Evolutionary conservation across 2,329 filamentous ascomycete genomes (phyloP).

Genomic region (Penicillium sp.): DNA sequence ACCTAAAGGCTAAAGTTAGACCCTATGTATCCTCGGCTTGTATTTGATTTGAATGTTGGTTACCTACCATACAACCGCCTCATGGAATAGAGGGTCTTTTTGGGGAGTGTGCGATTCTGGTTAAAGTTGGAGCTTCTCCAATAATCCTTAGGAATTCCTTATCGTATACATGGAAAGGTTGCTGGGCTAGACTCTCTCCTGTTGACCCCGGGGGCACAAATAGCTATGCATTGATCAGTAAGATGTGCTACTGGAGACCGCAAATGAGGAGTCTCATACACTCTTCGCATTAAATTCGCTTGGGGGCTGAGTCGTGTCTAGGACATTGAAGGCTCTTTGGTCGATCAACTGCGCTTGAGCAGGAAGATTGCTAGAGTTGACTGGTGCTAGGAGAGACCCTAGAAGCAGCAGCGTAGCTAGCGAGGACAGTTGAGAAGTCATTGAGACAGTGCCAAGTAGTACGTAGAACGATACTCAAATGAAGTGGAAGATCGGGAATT

Average conservation of each 20-base stretch:
- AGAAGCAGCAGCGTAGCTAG: neutral
- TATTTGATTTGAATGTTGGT: neutral
- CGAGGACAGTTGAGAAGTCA: neutral
- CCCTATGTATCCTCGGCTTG: neutral
- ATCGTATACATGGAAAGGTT: constrained; percentile 17
- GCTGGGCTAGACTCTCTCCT: constrained; percentile 4
- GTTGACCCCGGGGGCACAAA: constrained; percentile 14
- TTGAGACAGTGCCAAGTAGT: neutral
- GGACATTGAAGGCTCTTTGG: constrained; percentile 17
- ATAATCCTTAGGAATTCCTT: constrained; percentile 15
- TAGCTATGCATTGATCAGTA: constrained; percentile 1
- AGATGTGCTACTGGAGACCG: neutral
- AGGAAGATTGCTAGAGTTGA: constrained; percentile 14
- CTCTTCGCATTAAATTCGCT: constrained; percentile 14
- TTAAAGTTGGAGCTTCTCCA: constrained; percentile 7
- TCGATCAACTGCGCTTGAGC: constrained; percentile 18
- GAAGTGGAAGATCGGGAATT: neutral
- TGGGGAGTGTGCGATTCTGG: constrained; percentile 12
- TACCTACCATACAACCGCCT: constrained; percentile 18
- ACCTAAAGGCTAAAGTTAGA: constrained; percentile 2
- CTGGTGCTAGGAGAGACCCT: constrained; percentile 1
- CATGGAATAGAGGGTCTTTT: constrained; percentile 15
- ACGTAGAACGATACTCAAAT: neutral
- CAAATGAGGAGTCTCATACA: neutral
- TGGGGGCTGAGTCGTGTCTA: constrained; percentile 15